phyloP scores from a whole-genome alignment of 768 basidiomycete species.

The Agaricus subrufescens region DNA sequence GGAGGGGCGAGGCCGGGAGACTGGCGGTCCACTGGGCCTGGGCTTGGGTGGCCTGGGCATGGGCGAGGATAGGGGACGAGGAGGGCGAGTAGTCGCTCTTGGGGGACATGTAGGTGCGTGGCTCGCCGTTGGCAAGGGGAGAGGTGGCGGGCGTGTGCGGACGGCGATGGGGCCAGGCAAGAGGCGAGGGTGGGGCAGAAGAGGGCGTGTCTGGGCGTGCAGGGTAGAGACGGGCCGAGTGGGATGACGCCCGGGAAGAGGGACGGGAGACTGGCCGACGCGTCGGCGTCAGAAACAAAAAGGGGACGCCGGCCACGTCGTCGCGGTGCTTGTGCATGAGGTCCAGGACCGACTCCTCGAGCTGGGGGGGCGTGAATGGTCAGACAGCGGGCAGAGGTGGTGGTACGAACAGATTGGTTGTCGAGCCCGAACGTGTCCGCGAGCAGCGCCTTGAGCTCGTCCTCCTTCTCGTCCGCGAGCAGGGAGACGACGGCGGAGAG shows the following conservation, averaged over 20 bases:
- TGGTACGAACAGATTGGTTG: constrained; percentile 55
- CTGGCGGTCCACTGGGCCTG: constrained; percentile 71
- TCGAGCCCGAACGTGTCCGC: constrained; percentile 67
- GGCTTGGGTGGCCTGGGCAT: constrained; percentile 49
- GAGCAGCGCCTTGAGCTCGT: constrained; percentile 73
- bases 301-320: constrained; percentile 77
- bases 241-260: constrained; percentile 72
- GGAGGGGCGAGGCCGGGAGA: constrained; percentile 78
- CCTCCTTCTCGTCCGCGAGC: constrained; percentile 81
- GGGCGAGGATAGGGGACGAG: constrained; percentile 61
- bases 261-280: constrained; percentile 76
- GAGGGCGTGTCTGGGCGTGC: constrained; percentile 73
- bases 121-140: constrained; percentile 56
- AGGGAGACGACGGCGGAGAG: constrained; percentile 69
- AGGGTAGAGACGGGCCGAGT: constrained; percentile 56
- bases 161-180: constrained; percentile 50
- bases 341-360: constrained; percentile 87
- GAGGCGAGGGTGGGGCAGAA: constrained; percentile 73
- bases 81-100: constrained; percentile 56
- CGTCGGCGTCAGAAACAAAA: constrained; percentile 77
- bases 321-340: constrained; percentile 95
- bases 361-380: constrained; percentile 30
- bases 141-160: constrained; percentile 80
- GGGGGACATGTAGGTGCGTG: constrained; percentile 48
- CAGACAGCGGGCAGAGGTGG: constrained; percentile 1